Base-by-base conservation (phyloP, 345 rosid genomes). In the Lumnitzera racemosa region DNA sequence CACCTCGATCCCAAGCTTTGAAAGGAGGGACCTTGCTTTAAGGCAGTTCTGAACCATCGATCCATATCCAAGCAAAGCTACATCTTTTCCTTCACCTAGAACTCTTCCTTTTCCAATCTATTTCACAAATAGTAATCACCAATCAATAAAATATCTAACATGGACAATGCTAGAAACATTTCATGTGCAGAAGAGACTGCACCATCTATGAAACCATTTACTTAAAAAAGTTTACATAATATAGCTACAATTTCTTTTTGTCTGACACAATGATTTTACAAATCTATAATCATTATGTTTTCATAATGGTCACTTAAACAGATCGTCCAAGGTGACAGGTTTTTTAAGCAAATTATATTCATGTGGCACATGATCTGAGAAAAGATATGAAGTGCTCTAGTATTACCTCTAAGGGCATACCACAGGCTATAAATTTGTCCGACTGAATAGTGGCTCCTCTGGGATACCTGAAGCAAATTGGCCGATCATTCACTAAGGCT, bases 21-120 rank as follows among this genome's bases (percentile, higher is more conserved):
- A 81, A 62, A 91, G 95, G 58, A 91, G 96, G 57, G 86, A 69
- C 50, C 70, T 81, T 57, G 98, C 98, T 76, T 82, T 87, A 36
- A 87, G 73, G 74, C 98, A 91, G 67, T 91, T 91, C 74, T 83
- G 95, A 74, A 91, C 95, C 96, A 87, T 89, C 47, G 88, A 82
- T 29, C 96, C 98, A 58, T 87, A 91, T 25, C 98, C 96, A 57
- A 91, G 90, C 62, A 91, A 78, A 58, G 92, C 98, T 69, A 89
- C 86, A 55, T 83, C 83, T 85, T 82, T 77, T 57, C 98, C 98
- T 70, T 87, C 86, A 36, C 79, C 73, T 7, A 89, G 78, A 59
- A 89, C 69, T 80, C 79, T 79, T 59, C 96, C 96, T 74, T 63
- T 85, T 46, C 98, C 98, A 24, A 91, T 79, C 98, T 91, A 87